Percentiles rank a stretch among this genome's conserved stretches.
phyloP scores from a whole-genome alignment of 768 basidiomycete genomes.

The Leucogyrophana mollusca region DNA sequence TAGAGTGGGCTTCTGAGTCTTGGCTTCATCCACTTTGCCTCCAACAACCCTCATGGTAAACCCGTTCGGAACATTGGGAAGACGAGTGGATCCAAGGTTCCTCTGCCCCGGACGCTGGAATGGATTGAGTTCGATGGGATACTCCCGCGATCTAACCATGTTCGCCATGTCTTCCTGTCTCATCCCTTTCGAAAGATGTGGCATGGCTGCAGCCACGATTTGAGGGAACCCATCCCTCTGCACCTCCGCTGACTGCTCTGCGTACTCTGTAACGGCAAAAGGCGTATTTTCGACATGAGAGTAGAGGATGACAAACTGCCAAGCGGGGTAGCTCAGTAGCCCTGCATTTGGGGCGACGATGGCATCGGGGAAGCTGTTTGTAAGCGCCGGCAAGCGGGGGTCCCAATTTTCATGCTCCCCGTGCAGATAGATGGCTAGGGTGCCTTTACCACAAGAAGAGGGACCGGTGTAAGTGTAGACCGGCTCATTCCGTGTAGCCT shows the following conservation, averaged over 20 bases:
- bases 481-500: conserved; percentile 23
- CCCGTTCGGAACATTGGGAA: conserved; percentile 31
- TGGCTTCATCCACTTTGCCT: conserved; percentile 8
- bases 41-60: conserved; percentile 29
- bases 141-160: conserved; percentile 23
- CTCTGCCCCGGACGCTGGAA: conserved; percentile 33
- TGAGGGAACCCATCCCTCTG: conserved; percentile 28
- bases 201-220: conserved; percentile 25
- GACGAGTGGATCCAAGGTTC: conserved; percentile 18
- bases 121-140: conserved; percentile 30
- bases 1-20: background rate
- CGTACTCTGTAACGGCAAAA: conserved; percentile 35
- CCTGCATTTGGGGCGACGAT: conserved; percentile 43
- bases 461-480: conserved; percentile 38
- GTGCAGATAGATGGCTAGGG: conserved; percentile 35
- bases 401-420: conserved; percentile 25
- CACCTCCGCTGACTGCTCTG: conserved; percentile 34
- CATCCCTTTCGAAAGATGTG: conserved; percentile 19
- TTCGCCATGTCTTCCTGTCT: conserved; percentile 17
- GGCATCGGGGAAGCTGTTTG: conserved; percentile 34
- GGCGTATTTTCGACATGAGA: conserved; percentile 25
- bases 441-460: conserved; percentile 34
- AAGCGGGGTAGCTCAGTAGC: conserved; percentile 33
- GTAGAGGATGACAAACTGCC: conserved; percentile 35
- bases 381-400: conserved; percentile 18